Evolutionary conservation across 2,329 filamentous ascomycete species (phyloP).

Genomic region (Xylariaceae sp.): DNA sequence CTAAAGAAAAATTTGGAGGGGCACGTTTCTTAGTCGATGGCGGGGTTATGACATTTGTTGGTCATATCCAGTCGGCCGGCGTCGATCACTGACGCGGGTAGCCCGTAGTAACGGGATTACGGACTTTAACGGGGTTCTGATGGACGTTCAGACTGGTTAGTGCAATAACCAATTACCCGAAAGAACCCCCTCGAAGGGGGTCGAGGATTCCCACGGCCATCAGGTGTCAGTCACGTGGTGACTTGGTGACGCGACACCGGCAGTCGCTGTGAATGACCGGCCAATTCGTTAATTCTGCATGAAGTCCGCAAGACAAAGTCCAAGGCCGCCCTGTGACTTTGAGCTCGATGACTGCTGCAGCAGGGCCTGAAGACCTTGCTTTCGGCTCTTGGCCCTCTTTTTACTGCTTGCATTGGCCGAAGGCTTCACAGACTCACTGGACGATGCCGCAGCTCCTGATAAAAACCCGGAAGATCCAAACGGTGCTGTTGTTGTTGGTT

Average conservation of each 20-base stretch:
- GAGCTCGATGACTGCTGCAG: slow-evolving; percentile 47
- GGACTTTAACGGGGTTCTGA: background rate
- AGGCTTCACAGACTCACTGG: slow-evolving; percentile 31
- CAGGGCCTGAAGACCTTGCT: slow-evolving; percentile 62
- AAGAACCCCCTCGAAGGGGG: slow-evolving; percentile 10
- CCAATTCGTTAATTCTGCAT: slow-evolving; percentile 38
- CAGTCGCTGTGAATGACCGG: background rate
- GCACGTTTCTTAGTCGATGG: slow-evolving; percentile 32
- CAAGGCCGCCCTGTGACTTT: slow-evolving; percentile 35
- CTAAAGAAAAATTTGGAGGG: slow-evolving; percentile 37
- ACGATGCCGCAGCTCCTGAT: slow-evolving; percentile 3
- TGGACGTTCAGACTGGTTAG: background rate
- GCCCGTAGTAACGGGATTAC: too few species aligned
- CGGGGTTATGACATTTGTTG: slow-evolving; percentile 31
- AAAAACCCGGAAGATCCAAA: background rate
- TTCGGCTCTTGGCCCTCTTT: slow-evolving; percentile 61
- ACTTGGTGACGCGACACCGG: background rate
- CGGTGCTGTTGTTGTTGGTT: background rate
- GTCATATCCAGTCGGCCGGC: background rate
- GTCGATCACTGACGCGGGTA: background rate
- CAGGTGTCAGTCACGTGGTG: background rate
- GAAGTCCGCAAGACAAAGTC: slow-evolving; percentile 54
- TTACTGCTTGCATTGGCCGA: slow-evolving; percentile 57
- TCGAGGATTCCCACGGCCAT: slow-evolving; percentile 4
- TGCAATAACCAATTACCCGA: background rate